These are phyloP conservation scores for Mucor racemosus DNA, from an alignment of 371 early-diverging fungal species.

Conservation along the genomic window DNA sequence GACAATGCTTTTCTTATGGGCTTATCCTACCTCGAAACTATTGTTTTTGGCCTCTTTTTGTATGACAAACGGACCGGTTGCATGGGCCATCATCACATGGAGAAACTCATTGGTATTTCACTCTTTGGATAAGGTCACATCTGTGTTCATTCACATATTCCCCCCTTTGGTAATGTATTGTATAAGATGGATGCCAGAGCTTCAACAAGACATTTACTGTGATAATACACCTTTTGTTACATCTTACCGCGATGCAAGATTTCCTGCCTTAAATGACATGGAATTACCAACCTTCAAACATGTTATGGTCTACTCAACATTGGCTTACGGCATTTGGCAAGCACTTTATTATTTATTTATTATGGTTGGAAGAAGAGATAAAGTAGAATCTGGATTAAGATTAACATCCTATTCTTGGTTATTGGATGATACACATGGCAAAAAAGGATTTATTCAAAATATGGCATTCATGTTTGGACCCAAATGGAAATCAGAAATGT, in stretches of 20 bases:
- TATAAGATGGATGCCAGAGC: conserved; percentile 65
- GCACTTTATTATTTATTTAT: conserved; percentile 68
- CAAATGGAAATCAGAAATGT: conserved; percentile 62
- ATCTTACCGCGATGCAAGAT: conserved; percentile 41
- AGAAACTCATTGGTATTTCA: conserved; percentile 69
- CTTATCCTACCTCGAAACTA: conserved; percentile 50
- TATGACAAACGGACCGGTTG: conserved; percentile 71
- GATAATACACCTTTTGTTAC: conserved; percentile 27
- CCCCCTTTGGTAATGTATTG: conserved; percentile 68
- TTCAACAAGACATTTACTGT: conserved; percentile 30
- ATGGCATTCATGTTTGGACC: conserved; percentile 58
- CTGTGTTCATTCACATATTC: conserved; percentile 72
- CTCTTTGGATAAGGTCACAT: conserved; percentile 78
- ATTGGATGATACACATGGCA: conserved; percentile 57
- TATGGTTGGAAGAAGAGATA: conserved; percentile 61
- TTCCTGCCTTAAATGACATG: conserved; percentile 46
- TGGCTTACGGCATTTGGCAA: conserved; percentile 72
- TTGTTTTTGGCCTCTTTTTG: conserved; percentile 61
- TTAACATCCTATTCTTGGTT: conserved; percentile 74
- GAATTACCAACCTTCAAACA: conserved; percentile 34
- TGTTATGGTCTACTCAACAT: conserved; percentile 52
- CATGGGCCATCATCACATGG: conserved; percentile 78
- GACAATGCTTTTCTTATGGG: conserved; percentile 57
- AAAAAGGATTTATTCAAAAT: conserved; percentile 52
- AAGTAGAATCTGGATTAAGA: conserved; percentile 66